phyloP scores from a whole-genome alignment of 257 asterid species.

The Gentiana macrophylla region DNA sequence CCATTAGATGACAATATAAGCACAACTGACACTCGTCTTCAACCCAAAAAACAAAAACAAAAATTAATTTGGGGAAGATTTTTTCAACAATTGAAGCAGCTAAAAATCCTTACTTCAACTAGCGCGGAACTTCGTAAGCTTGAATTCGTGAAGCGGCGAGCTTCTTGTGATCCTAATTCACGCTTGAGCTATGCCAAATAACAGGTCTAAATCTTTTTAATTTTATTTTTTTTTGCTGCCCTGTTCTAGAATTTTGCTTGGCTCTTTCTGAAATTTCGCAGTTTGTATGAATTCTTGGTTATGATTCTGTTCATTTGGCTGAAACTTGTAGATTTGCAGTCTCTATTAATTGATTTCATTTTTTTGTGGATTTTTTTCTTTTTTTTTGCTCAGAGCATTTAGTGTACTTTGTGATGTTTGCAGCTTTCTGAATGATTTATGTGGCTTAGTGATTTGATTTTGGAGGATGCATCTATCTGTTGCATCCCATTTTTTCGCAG shows the following conservation, averaged over 20 bases:
- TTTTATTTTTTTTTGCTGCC: neutral
- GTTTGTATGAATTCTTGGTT: neutral
- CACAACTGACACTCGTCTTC: too few species aligned
- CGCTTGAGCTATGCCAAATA: constrained; percentile 32
- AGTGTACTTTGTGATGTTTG: too few species aligned
- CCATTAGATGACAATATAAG: too few species aligned
- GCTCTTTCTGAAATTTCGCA: neutral
- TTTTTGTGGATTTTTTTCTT: neutral
- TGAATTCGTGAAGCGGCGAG: neutral
- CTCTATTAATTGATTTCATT: neutral
- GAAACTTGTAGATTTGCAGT: neutral
- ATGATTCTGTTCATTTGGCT: neutral
- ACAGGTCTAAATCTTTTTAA: constrained; percentile 11
- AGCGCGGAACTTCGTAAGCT: constrained; percentile 6
- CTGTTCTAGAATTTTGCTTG: neutral
- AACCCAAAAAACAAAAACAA: too few species aligned
- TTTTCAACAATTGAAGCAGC: too few species aligned
- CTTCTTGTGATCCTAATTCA: constrained; percentile 10
- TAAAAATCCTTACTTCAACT: too few species aligned
- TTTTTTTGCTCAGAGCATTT: too few species aligned
- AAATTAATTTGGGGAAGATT: too few species aligned
- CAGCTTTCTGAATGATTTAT: too few species aligned
- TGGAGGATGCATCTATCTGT: too few species aligned
- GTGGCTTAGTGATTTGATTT: too few species aligned
- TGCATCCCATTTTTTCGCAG: too few species aligned